Conservation (phyloP, 306 rosid genomes). For the Sindora glabra region DNA sequence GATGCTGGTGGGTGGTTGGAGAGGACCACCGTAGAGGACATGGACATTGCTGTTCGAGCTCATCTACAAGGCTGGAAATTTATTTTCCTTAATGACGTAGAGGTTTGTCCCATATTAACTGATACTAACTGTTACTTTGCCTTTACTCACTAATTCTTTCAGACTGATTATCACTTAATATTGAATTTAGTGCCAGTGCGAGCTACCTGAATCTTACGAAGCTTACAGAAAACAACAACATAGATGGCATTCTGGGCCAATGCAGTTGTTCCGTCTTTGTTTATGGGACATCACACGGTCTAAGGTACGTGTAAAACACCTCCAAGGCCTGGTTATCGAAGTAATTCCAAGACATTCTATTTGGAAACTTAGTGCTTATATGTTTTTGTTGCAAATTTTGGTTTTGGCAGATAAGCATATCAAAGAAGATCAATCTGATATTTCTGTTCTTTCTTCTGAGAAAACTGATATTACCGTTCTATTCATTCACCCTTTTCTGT, state of each 20-base stretch:
- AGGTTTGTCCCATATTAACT: conserved; percentile 14
- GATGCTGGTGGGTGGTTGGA: conserved; percentile 65
- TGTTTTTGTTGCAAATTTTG: neutral
- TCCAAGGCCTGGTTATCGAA: neutral
- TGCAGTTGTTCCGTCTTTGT: conserved; percentile 66
- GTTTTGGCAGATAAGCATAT: conserved; percentile 41
- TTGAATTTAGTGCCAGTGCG: conserved; percentile 51
- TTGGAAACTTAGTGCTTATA: neutral
- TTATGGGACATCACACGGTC: conserved; percentile 39
- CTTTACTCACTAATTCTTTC: neutral
- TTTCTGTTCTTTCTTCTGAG: conserved; percentile 60
- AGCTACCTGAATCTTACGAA: conserved; percentile 60
- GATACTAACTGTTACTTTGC: neutral
- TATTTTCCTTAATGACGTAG: conserved; percentile 57
- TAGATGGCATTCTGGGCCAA: conserved; percentile 66
- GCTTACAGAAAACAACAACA: conserved; percentile 65
- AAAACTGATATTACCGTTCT: conserved; percentile 51
- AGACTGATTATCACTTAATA: neutral
- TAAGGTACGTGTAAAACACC: conserved; percentile 31
- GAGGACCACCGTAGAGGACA: conserved; percentile 66
- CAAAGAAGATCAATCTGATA: conserved; percentile 60
- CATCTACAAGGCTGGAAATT: conserved; percentile 72
- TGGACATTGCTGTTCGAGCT: conserved; percentile 68
- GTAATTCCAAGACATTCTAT: neutral
- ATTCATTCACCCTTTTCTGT: conserved; percentile 59